Percentiles rank a stretch among this genome's conserved stretches.
phyloP scores from a whole-genome alignment of 805 yeast genomes.

The Candida ipomoeae region DNA sequence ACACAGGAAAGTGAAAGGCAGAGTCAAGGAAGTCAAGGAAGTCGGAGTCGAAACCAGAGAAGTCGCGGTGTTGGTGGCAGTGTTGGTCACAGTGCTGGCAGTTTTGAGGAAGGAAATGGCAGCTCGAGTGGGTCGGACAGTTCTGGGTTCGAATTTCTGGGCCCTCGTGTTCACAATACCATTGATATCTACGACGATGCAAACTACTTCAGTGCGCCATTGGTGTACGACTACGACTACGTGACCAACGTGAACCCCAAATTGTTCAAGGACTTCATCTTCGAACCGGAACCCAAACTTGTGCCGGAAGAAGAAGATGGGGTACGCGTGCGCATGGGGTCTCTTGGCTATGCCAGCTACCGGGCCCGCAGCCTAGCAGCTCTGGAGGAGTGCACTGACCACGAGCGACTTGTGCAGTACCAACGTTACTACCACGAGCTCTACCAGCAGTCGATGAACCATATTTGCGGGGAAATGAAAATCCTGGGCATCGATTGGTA shows the following conservation, averaged over 20 bases:
- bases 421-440: constrained; percentile 21
- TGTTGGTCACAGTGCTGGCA: no score
- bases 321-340: constrained; percentile 2
- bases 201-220: constrained; percentile 28
- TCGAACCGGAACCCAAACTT: constrained; percentile 23
- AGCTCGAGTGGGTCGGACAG: no score
- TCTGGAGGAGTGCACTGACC: constrained; percentile 1
- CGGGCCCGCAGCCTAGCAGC: not conserved
- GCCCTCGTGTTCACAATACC: constrained; percentile 2
- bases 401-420: constrained; percentile 5
- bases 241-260: constrained; percentile 33
- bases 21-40: no score
- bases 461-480: constrained; percentile 42
- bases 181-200: constrained; percentile 13
- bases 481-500: constrained; percentile 38
- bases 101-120: no score
- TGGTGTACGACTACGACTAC: constrained; percentile 42
- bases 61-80: no score
- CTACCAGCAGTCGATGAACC: constrained; percentile 30
- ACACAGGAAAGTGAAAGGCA: no score
- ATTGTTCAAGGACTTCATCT: constrained; percentile 34
- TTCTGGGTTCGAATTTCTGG: not conserved
- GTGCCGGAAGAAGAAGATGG: not conserved
- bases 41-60: no score
- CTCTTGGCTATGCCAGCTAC: constrained; percentile 3